These are phyloP conservation scores for Metschnikowia chrysomelidarum DNA, from an alignment of 805 yeast genomes.

Conservation along the genomic window DNA sequence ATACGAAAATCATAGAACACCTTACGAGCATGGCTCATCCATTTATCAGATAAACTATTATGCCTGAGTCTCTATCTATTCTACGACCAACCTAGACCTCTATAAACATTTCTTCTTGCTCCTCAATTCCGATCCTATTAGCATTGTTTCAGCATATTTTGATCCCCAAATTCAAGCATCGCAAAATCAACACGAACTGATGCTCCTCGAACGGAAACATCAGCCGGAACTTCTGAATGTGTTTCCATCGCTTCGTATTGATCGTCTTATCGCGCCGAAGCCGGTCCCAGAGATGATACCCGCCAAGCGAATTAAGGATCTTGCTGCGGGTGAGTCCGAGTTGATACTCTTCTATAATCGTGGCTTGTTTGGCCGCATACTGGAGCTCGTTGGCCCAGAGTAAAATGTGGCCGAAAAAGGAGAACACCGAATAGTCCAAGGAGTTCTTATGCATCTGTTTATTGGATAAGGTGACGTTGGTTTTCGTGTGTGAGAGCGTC, in stretches of 20 bases:
- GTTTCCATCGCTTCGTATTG: constrained; percentile 43
- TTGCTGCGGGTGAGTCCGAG: constrained; percentile 18
- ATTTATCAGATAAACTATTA: too few species aligned
- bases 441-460: constrained; percentile 33
- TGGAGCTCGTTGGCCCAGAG: constrained; percentile 37
- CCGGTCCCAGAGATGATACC: constrained; percentile 41
- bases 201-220: constrained; percentile 38
- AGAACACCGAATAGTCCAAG: constrained; percentile 37
- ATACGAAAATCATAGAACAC: too few species aligned
- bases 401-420: constrained; percentile 38
- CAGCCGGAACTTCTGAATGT: constrained; percentile 36
- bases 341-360: constrained; percentile 20
- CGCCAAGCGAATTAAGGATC: constrained; percentile 31
- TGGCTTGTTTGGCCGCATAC: constrained; percentile 7
- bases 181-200: constrained; percentile 36
- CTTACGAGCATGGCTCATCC: too few species aligned
- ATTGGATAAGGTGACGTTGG: constrained; percentile 34
- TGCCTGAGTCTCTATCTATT: too few species aligned
- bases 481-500: constrained; percentile 31
- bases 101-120: too few species aligned
- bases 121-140: too few species aligned
- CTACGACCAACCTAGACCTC: too few species aligned
- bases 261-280: constrained; percentile 31
- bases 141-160: too few species aligned
- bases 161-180: constrained; percentile 32